Percentiles rank a stretch among this genome's conserved stretches.
phyloP scores from a whole-genome alignment of 805 yeast species.

The Citeromyces nyonsensis region DNA sequence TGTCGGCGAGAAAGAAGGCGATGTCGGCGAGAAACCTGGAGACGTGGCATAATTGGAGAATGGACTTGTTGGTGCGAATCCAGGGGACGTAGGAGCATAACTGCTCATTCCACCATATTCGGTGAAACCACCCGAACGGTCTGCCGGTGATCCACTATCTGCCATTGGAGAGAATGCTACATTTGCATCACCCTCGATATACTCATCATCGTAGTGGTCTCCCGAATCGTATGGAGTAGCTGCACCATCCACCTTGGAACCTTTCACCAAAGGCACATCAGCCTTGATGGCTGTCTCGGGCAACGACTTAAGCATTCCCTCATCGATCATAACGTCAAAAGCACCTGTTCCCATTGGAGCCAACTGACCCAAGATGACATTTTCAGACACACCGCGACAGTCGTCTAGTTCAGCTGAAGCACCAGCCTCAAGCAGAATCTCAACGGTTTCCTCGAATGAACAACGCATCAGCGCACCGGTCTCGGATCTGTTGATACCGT shows the following conservation, averaged over 20 bases:
- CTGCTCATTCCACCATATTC: slow-evolving; percentile 60
- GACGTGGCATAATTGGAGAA: slow-evolving; percentile 27
- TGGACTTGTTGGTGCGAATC: slow-evolving; percentile 34
- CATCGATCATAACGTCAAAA: slow-evolving; percentile 91
- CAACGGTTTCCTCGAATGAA: slow-evolving; percentile 98
- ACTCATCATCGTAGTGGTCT: slow-evolving; percentile 49
- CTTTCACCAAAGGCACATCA: slow-evolving; percentile 25
- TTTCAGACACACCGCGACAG: slow-evolving; percentile 96
- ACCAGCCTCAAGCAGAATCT: slow-evolving; percentile 93
- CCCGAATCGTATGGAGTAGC: slow-evolving; percentile 81
- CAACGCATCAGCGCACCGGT: slow-evolving; percentile 99
- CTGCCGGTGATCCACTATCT: slow-evolving; percentile 72
- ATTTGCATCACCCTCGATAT: slow-evolving; percentile 46
- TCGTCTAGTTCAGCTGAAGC: slow-evolving; percentile 96
- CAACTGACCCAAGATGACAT: slow-evolving; percentile 93
- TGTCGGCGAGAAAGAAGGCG: slow-evolving; percentile 33
- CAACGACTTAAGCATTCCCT: slow-evolving; percentile 56
- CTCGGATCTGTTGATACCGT: slow-evolving; percentile 96
- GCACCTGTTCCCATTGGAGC: slow-evolving; percentile 99
- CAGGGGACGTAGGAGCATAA: slow-evolving; percentile 33
- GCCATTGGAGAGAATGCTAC: slow-evolving; percentile 87
- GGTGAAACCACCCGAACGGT: slow-evolving; percentile 69
- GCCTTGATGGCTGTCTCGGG: slow-evolving; percentile 17
- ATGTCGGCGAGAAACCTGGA: slow-evolving; percentile 36
- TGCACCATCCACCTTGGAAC: slow-evolving; percentile 51